A percentile compares a stretch with the other conserved stretches of the same genome.
Evolutionary conservation across 257 asterid genomes (phyloP).

Genomic region (Asclepias syriaca): DNA sequence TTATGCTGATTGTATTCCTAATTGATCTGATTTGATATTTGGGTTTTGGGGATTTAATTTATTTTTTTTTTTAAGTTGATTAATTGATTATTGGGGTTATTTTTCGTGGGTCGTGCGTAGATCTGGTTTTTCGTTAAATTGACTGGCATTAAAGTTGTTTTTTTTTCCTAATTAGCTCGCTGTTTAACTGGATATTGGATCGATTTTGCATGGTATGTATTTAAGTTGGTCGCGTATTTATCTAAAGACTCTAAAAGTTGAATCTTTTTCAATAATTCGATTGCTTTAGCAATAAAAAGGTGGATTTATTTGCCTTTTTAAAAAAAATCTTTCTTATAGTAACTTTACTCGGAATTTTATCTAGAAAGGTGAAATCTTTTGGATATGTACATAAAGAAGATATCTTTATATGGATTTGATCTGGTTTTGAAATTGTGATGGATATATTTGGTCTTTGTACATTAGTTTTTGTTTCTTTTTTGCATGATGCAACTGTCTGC

Average conservation of each 20-base stretch:
- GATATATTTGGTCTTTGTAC: not conserved
- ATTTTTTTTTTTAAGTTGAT: not conserved
- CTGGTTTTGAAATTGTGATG: not conserved
- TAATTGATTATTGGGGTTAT: not conserved
- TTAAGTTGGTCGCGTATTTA: not conserved
- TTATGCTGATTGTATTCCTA: not conserved
- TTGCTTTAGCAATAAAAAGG: not conserved
- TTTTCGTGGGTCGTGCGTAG: not conserved
- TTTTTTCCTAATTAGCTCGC: not conserved
- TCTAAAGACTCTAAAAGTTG: not conserved
- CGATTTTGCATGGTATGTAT: not conserved
- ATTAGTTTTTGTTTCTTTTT: not conserved
- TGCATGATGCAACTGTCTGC: conserved; percentile 1
- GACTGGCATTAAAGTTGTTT: not conserved
- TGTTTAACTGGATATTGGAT: not conserved
- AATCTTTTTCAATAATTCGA: not conserved
- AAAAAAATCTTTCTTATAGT: too few relatives aligned
- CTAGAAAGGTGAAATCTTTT: not conserved
- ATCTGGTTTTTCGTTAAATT: not conserved
- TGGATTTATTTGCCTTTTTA: not conserved
- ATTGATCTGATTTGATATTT: not conserved
- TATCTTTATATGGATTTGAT: not conserved
- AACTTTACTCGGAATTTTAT: too few relatives aligned
- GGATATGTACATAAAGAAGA: not conserved
- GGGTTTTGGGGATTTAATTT: not conserved